phyloP scores from a whole-genome alignment of 140 eudicot species.

The Erigeron philadelphicus region DNA sequence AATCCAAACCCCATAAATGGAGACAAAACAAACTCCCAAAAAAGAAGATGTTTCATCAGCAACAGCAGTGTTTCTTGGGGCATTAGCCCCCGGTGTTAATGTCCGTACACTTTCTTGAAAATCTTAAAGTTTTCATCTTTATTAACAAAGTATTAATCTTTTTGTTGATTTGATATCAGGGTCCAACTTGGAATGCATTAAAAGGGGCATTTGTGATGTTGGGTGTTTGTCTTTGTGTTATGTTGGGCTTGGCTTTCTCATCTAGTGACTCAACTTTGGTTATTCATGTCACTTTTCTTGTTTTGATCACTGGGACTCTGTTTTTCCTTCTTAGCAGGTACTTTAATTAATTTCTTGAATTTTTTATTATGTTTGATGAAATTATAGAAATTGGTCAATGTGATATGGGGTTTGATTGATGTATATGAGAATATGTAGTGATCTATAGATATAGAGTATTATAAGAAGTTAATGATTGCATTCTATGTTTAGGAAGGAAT shows the following conservation, averaged over 20 bases:
- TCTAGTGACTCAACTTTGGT: constrained; percentile 65
- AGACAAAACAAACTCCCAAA: neutral
- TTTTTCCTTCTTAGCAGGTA: constrained; percentile 86
- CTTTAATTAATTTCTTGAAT: neutral
- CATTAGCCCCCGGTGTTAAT: constrained; percentile 22
- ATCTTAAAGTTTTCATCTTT: neutral
- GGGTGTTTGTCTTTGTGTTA: constrained; percentile 71
- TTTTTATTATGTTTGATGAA: constrained; percentile 27
- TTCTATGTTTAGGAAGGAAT: too few relatives aligned
- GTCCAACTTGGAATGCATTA: constrained; percentile 18
- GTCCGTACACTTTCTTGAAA: neutral
- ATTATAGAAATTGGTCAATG: neutral
- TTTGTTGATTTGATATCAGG: constrained; percentile 1
- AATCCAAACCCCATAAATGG: neutral
- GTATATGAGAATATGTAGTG: neutral
- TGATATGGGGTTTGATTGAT: constrained; percentile 9
- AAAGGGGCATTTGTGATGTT: constrained; percentile 42
- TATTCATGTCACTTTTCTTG: constrained; percentile 72
- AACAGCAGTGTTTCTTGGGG: constrained; percentile 16
- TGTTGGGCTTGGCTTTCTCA: constrained; percentile 84
- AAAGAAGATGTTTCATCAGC: constrained; percentile 15
- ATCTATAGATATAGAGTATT: neutral
- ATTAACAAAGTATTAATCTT: neutral
- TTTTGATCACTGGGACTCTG: constrained; percentile 41
- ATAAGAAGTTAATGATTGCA: neutral